Conservation (phyloP, 140 eudicot species). For the Senecio squalidus region DNA sequence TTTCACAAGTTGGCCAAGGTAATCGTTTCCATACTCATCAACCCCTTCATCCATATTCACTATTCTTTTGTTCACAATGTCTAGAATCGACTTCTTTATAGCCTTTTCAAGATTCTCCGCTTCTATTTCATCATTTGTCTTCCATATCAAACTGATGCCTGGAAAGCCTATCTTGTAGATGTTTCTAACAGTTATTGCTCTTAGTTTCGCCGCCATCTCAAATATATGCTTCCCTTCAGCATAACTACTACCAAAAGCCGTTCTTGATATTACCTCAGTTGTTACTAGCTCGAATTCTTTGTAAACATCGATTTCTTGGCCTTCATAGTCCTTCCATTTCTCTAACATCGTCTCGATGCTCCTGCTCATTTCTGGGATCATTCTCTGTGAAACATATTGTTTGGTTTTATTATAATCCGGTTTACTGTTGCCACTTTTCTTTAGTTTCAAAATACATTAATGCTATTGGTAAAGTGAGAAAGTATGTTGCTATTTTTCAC, state of each 20-base stretch:
- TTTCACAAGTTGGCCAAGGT: constrained; percentile 56
- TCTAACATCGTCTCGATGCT: constrained; percentile 47
- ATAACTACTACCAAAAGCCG: constrained; percentile 56
- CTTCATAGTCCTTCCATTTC: constrained; percentile 42
- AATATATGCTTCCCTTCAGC: constrained; percentile 54
- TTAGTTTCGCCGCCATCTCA: constrained; percentile 43
- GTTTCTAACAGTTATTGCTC: constrained; percentile 38
- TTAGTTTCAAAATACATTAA: too few relatives aligned
- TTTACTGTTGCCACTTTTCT: too few relatives aligned
- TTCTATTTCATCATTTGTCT: constrained; percentile 43
- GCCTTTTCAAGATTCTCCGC: constrained; percentile 40
- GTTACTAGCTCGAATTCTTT: constrained; percentile 41
- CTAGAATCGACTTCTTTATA: constrained; percentile 35
- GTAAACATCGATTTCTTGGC: constrained; percentile 49
- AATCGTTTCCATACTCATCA: constrained; percentile 40
- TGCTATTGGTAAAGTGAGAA: too few relatives aligned
- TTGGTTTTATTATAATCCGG: too few relatives aligned
- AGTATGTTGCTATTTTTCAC: too few relatives aligned
- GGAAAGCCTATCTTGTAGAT: constrained; percentile 41
- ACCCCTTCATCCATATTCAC: constrained; percentile 18
- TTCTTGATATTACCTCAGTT: constrained; percentile 58
- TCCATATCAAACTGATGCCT: constrained; percentile 33
- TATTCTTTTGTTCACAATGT: constrained; percentile 32
- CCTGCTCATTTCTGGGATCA: constrained; percentile 52
- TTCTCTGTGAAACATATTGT: constrained; percentile 31